Evolutionary conservation across 148 eudicot species (phyloP).

Genomic region (Persicaria maculosa): DNA sequence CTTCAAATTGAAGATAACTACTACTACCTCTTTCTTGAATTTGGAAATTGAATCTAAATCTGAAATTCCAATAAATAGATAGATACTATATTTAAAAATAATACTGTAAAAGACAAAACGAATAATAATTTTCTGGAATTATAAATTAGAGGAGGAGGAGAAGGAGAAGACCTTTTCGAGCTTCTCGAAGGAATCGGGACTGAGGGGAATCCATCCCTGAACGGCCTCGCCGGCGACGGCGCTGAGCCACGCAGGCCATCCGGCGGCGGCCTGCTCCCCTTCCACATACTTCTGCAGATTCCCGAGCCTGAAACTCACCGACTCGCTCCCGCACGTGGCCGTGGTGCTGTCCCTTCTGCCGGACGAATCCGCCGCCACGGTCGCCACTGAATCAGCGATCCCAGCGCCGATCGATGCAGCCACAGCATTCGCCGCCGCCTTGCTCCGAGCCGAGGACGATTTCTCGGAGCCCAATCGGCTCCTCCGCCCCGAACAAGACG

Average conservation of each 20-base stretch:
- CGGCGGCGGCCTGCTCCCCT: conserved; percentile 89
- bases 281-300: conserved; percentile 73
- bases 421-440: background rate
- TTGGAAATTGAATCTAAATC: no score
- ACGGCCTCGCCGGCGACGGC: conserved; percentile 97
- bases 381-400: conserved; percentile 35
- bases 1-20: no score
- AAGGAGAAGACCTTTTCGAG: conserved; percentile 61
- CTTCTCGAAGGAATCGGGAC: conserved; percentile 74
- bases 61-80: background rate
- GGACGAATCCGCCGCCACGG: conserved; percentile 45
- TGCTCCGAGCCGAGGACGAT: background rate
- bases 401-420: background rate
- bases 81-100: background rate
- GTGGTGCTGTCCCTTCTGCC: conserved; percentile 38
- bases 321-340: conserved; percentile 33
- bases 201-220: conserved; percentile 86
- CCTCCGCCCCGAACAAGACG: background rate
- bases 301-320: conserved; percentile 79
- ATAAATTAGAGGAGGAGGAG: no score
- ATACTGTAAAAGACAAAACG: background rate
- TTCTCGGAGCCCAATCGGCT: background rate
- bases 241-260: conserved; percentile 97
- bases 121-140: background rate
- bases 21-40: no score